Conservation (phyloP, 495 filamentous ascomycete species). For the Aspergillus homomorphus region DNA sequence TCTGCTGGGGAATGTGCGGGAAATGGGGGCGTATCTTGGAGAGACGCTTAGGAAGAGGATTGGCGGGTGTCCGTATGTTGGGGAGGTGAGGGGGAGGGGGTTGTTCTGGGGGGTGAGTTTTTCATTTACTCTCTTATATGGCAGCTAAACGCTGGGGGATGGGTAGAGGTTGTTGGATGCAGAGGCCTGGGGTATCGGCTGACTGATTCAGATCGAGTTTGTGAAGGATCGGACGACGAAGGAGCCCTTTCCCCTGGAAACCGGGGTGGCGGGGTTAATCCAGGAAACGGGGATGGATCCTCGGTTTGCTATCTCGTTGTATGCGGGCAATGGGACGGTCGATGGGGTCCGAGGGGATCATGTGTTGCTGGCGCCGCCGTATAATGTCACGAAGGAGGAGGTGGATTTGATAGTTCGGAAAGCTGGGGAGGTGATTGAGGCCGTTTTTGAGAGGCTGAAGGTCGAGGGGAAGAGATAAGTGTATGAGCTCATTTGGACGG, state of each 20-base stretch:
- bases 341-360: constrained; percentile 72
- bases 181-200: too few species aligned
- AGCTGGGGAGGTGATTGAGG: constrained; percentile 33
- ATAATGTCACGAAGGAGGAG: constrained; percentile 60
- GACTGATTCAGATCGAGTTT: constrained; percentile 62
- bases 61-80: constrained; percentile 43
- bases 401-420: constrained; percentile 56
- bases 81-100: constrained; percentile 55
- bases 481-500: too few species aligned
- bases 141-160: not conserved
- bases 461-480: not conserved
- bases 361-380: constrained; percentile 71
- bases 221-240: constrained; percentile 55
- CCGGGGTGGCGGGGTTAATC: constrained; percentile 43
- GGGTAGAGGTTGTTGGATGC: constrained; percentile 1
- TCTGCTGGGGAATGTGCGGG: constrained; percentile 46
- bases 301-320: constrained; percentile 62
- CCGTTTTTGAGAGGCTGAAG: constrained; percentile 30
- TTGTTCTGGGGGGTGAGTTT: constrained; percentile 54
- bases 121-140: not conserved
- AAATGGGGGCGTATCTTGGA: constrained; percentile 47
- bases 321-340: constrained; percentile 64
- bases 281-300: constrained; percentile 50
- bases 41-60: constrained; percentile 32
- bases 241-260: constrained; percentile 45